These are phyloP conservation scores for Camellia lanceoleosa DNA, from an alignment of 148 eudicot species.

Conservation along the genomic window DNA sequence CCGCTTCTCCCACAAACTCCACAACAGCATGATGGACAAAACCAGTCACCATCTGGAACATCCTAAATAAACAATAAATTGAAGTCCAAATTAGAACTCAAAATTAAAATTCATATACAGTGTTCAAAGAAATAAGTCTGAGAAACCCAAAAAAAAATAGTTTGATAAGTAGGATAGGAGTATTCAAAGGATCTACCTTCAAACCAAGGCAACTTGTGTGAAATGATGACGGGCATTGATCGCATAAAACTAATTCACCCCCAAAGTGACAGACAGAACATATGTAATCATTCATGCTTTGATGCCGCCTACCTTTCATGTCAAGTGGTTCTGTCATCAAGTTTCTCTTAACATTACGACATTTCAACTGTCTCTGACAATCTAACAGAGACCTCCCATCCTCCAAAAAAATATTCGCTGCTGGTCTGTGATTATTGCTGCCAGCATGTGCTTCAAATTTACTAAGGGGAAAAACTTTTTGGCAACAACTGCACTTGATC, in stretches of 20 bases:
- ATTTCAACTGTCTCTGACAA: slow-evolving; percentile 63
- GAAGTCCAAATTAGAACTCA: slow-evolving; percentile 12
- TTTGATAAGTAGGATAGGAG: background rate
- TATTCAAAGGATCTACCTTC: slow-evolving; percentile 39
- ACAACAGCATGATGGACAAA: slow-evolving; percentile 90
- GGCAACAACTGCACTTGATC: slow-evolving; percentile 79
- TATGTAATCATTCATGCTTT: slow-evolving; percentile 55
- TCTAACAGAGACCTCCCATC: slow-evolving; percentile 73
- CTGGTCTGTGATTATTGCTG: slow-evolving; percentile 41
- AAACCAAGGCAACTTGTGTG: slow-evolving; percentile 73
- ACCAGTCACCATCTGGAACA: slow-evolving; percentile 95
- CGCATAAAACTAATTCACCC: slow-evolving; percentile 76
- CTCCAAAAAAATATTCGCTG: slow-evolving; percentile 70
- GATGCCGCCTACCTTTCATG: slow-evolving; percentile 23
- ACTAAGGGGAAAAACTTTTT: slow-evolving; percentile 41
- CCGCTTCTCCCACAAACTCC: slow-evolving; percentile 54
- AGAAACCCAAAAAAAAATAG: background rate
- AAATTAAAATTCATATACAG: background rate
- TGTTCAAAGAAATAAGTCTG: background rate
- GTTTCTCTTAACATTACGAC: slow-evolving; percentile 11
- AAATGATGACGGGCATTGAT: slow-evolving; percentile 85
- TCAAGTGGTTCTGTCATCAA: slow-evolving; percentile 23
- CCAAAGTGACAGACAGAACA: slow-evolving; percentile 86
- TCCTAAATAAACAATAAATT: slow-evolving; percentile 36
- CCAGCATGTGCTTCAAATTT: slow-evolving; percentile 85